Conservation (phyloP, 805 yeast genomes). For the Suhomyces vadensis region DNA sequence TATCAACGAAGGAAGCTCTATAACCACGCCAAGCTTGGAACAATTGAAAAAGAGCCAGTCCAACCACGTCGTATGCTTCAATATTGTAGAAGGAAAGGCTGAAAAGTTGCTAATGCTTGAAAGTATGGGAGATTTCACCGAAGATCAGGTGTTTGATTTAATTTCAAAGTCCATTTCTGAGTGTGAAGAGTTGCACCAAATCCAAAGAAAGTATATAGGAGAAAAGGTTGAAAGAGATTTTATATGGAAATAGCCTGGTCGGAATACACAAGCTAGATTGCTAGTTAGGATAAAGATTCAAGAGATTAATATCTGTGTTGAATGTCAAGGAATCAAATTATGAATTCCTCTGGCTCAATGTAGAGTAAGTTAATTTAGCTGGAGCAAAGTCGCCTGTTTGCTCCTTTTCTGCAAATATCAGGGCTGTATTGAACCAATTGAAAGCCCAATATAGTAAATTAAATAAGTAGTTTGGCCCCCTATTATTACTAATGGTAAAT, state of each 20-base stretch:
- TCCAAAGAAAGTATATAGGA: conserved; percentile 50
- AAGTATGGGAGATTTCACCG: conserved; percentile 68
- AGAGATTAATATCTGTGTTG: too few relatives aligned
- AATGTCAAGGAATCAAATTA: too few relatives aligned
- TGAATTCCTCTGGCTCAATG: too few relatives aligned
- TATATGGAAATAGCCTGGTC: conserved; percentile 56
- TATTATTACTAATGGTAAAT: too few relatives aligned
- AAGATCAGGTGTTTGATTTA: conserved; percentile 51
- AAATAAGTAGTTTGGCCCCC: too few relatives aligned
- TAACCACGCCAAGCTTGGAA: conserved; percentile 47
- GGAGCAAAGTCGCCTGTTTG: too few relatives aligned
- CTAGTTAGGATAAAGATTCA: too few relatives aligned
- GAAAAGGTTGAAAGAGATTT: conserved; percentile 53
- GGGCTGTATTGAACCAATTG: too few relatives aligned
- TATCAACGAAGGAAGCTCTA: conserved; percentile 26
- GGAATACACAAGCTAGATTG: neutral
- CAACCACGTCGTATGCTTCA: conserved; percentile 66
- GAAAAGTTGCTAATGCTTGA: conserved; percentile 66
- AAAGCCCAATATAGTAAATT: too few relatives aligned
- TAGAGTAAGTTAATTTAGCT: too few relatives aligned
- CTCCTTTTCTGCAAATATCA: too few relatives aligned
- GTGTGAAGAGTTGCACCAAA: conserved; percentile 45
- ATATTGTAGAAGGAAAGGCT: conserved; percentile 50
- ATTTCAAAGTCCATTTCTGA: conserved; percentile 53
- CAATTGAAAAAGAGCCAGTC: conserved; percentile 50